A percentile compares a stretch with the other conserved stretches of the same genome.
Conservation (phyloP, 371 early-diverging fungal genomes). For the Apophysomyces trapeziformis region DNA sequence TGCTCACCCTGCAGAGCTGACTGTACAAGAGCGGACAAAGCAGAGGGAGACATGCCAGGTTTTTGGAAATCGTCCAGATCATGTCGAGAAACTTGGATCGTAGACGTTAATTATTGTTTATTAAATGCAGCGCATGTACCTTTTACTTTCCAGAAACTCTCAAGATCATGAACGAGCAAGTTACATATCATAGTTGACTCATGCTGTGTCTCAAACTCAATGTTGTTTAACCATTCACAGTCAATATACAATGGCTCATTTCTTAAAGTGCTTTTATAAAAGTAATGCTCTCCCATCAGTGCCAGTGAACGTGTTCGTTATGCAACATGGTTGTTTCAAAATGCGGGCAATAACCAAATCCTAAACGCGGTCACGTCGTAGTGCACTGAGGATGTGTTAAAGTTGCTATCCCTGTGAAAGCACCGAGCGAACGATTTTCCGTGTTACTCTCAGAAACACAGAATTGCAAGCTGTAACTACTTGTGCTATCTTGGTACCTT, state of each 20-base stretch:
- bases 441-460: no score
- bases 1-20: slow-evolving; percentile 16
- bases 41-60: background rate
- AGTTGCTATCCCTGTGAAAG: no score
- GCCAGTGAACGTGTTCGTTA: background rate
- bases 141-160: slow-evolving; percentile 13
- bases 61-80: slow-evolving; percentile 16
- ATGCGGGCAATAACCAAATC: no score
- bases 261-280: slow-evolving; percentile 14
- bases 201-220: slow-evolving; percentile 13
- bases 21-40: slow-evolving; percentile 7
- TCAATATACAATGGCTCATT: slow-evolving; percentile 7
- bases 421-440: no score
- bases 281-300: slow-evolving; percentile 7
- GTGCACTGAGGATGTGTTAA: no score
- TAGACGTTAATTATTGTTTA: no score
- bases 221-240: slow-evolving; percentile 17
- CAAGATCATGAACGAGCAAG: slow-evolving; percentile 11
- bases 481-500: no score
- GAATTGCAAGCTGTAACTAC: no score
- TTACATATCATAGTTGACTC: slow-evolving; percentile 8
- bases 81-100: slow-evolving; percentile 8
- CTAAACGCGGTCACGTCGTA: no score
- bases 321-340: background rate
- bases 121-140: background rate